Evolutionary conservation across 176 grass and related monocot species (phyloP), one percentile per base, ranked within the genome.

Genomic region (Raddia distichophylla): DNA sequence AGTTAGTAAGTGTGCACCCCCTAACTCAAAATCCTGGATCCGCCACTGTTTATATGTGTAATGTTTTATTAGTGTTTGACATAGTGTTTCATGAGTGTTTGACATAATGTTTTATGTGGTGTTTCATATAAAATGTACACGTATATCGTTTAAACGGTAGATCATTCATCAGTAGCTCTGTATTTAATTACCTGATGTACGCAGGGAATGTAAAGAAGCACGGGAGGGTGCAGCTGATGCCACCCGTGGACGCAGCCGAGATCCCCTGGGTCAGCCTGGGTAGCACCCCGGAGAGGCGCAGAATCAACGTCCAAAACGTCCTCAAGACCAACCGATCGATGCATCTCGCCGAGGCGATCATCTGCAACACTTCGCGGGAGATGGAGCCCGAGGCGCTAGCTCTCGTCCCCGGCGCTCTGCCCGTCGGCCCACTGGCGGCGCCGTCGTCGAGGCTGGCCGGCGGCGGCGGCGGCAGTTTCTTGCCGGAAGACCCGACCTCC

Each of bases 351-450:
- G 90, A 96, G 45, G 20, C 42, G 5, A 87, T 87, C 45, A 79
- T 96, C 18, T 89, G 87, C 87, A 93, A 96, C 76, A 90, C 85
- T 60, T 93, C 64, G 70, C 58, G 69, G 15, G 90, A 93, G 59
- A 74, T 82, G 17, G 90, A 93, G 72, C 48, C 82, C 3, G 85
- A 83, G 62, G 57, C 76, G 0, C 73, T 90, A 27, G 46, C 69
- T 55, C 48, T 86, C 18, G 27, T 69, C 53, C 85, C 79, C 1
- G 81, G 92, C 53, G 34, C 74, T 11, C 71, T 92, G 46, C 85
- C 87, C 0, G 42, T 95, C 2, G 85, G 93, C 12, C 93, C 87
- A 7, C 40, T 92, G 45, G 47, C 84, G 33, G 43, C 74, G 4
- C 56, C 34, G 10, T 43, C 47, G 35, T 75, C 37, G 6, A 85